These are phyloP conservation scores for Chalaropsis ovoidea DNA, from an alignment of 2,329 filamentous ascomycete species.

Conservation along the genomic window DNA sequence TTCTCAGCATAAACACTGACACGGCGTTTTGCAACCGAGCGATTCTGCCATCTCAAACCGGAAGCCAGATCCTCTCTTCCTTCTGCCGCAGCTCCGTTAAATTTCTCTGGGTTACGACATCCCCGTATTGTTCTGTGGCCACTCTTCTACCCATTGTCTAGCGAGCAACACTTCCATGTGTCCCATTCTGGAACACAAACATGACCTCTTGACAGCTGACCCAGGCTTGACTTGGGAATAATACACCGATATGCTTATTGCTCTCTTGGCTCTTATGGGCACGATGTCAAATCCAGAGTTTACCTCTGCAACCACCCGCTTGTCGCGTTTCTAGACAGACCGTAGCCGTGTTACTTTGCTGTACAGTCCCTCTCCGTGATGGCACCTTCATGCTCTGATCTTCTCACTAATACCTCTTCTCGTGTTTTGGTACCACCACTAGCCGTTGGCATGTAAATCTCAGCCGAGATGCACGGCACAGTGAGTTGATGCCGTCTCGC, in stretches of 20 bases:
- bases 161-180: background rate
- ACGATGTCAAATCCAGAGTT: background rate
- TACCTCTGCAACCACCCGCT: background rate
- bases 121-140: background rate
- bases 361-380: too few relatives aligned
- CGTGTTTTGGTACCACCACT: too few relatives aligned
- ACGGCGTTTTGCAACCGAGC: background rate
- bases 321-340: background rate
- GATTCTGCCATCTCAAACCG: slow-evolving; percentile 7
- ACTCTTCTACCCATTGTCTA: too few relatives aligned
- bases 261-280: background rate
- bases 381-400: background rate
- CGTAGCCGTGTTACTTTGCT: background rate
- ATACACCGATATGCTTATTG: background rate
- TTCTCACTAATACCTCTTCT: background rate
- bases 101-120: background rate
- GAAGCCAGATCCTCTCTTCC: background rate
- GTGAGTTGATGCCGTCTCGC: background rate
- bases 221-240: too few relatives aligned
- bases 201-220: background rate
- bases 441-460: background rate
- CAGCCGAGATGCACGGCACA: background rate
- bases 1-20: background rate
- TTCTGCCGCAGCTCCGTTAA: background rate
- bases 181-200: background rate